phyloP scores from a whole-genome alignment of 805 yeast genomes.

The Teunomyces kruisii region DNA sequence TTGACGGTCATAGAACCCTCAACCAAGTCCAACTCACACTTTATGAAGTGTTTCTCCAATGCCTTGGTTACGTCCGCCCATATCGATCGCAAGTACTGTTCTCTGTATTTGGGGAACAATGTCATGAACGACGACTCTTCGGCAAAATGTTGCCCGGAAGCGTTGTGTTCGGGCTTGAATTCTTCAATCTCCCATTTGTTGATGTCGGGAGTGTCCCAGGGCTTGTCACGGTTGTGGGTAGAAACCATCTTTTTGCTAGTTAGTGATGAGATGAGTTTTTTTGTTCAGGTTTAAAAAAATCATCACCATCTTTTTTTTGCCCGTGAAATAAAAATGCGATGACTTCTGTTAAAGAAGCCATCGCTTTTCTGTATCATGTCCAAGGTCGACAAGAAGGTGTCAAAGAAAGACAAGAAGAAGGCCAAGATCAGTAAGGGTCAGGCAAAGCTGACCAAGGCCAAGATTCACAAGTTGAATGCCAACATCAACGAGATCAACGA shows the following conservation, averaged over 20 bases:
- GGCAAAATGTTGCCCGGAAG: conserved; percentile 83
- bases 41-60: conserved; percentile 68
- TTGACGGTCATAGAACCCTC: conserved; percentile 98
- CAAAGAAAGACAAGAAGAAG: not conserved
- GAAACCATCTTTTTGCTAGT: conserved; percentile 66
- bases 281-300: not conserved
- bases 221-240: conserved; percentile 91
- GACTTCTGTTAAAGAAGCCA: not conserved
- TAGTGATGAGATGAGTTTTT: conserved; percentile 4
- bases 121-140: conserved; percentile 96
- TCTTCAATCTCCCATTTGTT: conserved; percentile 92
- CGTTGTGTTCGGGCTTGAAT: conserved; percentile 86
- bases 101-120: conserved; percentile 94
- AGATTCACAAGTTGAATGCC: conserved; percentile 33
- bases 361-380: not conserved
- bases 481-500: conserved; percentile 24
- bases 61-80: conserved; percentile 93
- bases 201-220: conserved; percentile 95
- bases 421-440: conserved; percentile 7
- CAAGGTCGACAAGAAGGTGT: conserved; percentile 2
- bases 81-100: conserved; percentile 77
- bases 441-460: conserved; percentile 10
- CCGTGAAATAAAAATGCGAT: not conserved
- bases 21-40: conserved; percentile 84
- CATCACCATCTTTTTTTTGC: not conserved